phyloP scores from a whole-genome alignment of 768 basidiomycete genomes.

The Mycena belliarum region DNA sequence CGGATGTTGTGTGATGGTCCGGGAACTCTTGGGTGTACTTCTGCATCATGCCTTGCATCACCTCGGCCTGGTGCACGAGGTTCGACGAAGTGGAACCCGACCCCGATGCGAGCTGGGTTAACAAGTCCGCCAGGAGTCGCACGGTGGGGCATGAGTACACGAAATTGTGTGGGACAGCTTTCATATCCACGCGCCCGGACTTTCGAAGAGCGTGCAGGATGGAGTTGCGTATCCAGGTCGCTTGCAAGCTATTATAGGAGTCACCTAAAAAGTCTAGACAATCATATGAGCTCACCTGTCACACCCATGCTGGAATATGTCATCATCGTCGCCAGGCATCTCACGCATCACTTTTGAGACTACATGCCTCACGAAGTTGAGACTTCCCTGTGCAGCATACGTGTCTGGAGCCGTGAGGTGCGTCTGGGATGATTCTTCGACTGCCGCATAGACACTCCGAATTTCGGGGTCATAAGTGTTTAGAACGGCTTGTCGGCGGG shows the following conservation, averaged over 20 bases:
- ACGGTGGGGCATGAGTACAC: constrained; percentile 32
- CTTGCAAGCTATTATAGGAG: background rate
- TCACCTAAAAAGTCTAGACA: no score
- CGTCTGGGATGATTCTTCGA: constrained; percentile 10
- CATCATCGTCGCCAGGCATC: constrained; percentile 32
- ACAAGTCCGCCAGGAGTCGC: constrained; percentile 14
- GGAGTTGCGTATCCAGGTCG: constrained; percentile 34
- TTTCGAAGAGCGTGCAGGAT: constrained; percentile 20
- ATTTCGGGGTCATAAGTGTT: constrained; percentile 28
- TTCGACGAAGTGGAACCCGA: background rate
- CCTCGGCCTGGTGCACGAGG: background rate
- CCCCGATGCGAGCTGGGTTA: constrained; percentile 3
- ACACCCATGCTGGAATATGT: constrained; percentile 42
- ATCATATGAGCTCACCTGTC: constrained; percentile 37
- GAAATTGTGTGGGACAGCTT: constrained; percentile 23
- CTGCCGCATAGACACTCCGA: constrained; percentile 21
- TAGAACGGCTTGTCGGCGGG: constrained; percentile 17
- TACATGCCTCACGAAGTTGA: constrained; percentile 32
- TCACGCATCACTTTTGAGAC: constrained; percentile 32
- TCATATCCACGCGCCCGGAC: constrained; percentile 16
- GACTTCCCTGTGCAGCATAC: constrained; percentile 10
- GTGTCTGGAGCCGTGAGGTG: constrained; percentile 3
- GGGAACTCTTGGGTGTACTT: constrained; percentile 14
- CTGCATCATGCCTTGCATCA: constrained; percentile 22
- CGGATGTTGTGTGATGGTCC: background rate